Evolutionary conservation across 371 early-diverging fungal genomes (phyloP), one percentile per base, ranked within the genome.

Genomic region (Mycotypha africana): DNA sequence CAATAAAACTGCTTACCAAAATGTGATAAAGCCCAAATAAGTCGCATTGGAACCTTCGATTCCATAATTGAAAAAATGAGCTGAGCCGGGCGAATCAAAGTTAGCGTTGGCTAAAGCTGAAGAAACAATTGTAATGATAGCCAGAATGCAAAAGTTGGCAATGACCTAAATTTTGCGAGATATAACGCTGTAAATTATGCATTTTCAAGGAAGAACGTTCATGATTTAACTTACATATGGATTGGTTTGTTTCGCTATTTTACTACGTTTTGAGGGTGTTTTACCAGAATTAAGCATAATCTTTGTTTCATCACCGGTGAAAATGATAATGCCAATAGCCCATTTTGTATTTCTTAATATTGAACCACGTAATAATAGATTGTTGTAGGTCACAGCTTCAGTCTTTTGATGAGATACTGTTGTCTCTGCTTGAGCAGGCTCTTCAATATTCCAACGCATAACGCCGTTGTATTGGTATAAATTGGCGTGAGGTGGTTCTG

Each of bases 191-290:
- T 33, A 33, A 14, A 11, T 33, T 33, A 11, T 33, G 15, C 5
- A 45, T 15, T 33, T n/a, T 45, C 25, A 28, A 16, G n/a, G 9
- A n/a, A n/a, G 14, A n/a, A n/a, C n/a, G n/a, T n/a, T n/a, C n/a
- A n/a, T n/a, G n/a, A n/a, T n/a, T 15, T 20, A 3, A 36, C 65
- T 62, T 78, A 91, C 87, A 57, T 92, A 94, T 38, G 85, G 87
- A 71, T 97, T 97, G 45, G 98, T 82, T 56, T 87, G 87, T 38
- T 86, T 83, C 47, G 98, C 98, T 53, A 99, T 91, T 28, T 84
- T 81, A 58, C 92, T 91, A 21, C 92, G 86, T 65, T 99, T 99
- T 47, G 87, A 88, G 2, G 95, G 95, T 0, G 95, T 94, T 22
- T 74, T 82, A 20, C 93, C 96, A 4, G 93, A 71, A 57, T 93